Conservation (phyloP, 2,329 filamentous ascomycete genomes). For the Pseudonectria buxi region DNA sequence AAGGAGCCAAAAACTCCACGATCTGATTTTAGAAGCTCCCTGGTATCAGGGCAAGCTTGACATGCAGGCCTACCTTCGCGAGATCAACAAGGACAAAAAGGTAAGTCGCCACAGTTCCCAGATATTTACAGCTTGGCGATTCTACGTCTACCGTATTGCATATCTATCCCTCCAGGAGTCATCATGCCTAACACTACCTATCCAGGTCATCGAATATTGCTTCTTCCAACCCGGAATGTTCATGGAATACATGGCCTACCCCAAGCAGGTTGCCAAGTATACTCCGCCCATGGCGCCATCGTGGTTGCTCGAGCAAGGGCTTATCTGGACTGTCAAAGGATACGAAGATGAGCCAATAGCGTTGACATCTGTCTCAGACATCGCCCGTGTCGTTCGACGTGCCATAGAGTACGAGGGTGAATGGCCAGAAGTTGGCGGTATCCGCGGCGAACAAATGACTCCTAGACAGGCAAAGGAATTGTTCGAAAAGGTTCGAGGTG, state of each 20-base stretch:
- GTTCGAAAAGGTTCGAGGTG: conserved; percentile 33
- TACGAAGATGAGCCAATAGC: conserved; percentile 34
- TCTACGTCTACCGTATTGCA: not conserved
- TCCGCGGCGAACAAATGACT: conserved; percentile 30
- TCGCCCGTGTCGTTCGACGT: conserved; percentile 30
- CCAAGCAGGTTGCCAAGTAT: conserved; percentile 37
- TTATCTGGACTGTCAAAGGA: conserved; percentile 35
- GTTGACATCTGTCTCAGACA: conserved; percentile 35
- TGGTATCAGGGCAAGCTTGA: conserved; percentile 44
- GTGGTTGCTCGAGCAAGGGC: conserved; percentile 30
- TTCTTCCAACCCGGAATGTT: conserved; percentile 49
- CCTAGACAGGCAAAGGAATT: conserved; percentile 29
- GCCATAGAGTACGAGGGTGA: conserved; percentile 35
- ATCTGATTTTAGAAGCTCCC: conserved; percentile 28
- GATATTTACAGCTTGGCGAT: not conserved
- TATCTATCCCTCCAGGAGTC: not conserved
- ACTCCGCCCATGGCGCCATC: conserved; percentile 30
- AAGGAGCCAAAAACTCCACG: not conserved
- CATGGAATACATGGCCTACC: conserved; percentile 45
- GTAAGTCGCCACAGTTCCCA: conserved; percentile 17
- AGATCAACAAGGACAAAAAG: conserved; percentile 39
- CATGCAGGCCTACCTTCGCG: conserved; percentile 40
- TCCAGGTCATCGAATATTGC: conserved; percentile 45
- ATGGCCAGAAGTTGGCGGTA: conserved; percentile 36
- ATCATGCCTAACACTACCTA: not conserved